Evolutionary conservation across 805 yeast species (phyloP), one percentile per base, ranked within the genome.

Genomic region (Wickerhamomyces queroliae): DNA sequence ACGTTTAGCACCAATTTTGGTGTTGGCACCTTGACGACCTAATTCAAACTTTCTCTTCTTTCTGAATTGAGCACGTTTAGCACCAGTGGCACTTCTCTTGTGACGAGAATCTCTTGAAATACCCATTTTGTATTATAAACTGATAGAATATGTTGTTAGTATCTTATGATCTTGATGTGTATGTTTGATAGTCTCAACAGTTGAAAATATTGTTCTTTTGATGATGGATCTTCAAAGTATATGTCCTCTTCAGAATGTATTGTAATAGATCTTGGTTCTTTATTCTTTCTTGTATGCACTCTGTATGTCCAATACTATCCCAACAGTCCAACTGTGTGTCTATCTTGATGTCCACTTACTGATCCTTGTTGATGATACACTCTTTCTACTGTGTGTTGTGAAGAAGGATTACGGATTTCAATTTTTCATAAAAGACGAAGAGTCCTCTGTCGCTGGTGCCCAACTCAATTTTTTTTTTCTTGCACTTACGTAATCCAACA

Each of bases 101-200:
- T 93, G 99, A 79, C 97, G 96, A 74, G 99, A 91, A 82, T 93
- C 98, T 82, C 99, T 91, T 76, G 98, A 89, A 85, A 91, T 91
- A 90, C 99, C 98, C 99, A 91, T 91, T 72, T 72, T 84, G 67
- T 53, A 41, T 44, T 41, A 47, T 39, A 38, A 33, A 25, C 29
- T 18, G 16, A 31, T 12, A 17, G 18, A 6, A 17, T 17, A 29
- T 29, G 12, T 29, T 25, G 27, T 12, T 25, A 25, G 13, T 7
- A 15, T 25, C 13, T 25, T 15, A 12, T 26, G 29, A 26, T 30
- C 22, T 13, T 18, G n/a, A 13, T 25, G 13, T 25, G 13, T 25
- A 25, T 7, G 15, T 12, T 12, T 15, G 13, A 8, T 8, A 8
- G 13, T 9, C 28, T 25, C 33, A 30, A 30, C 33, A 30, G 16